Conservation (phyloP, 2,329 filamentous ascomycete genomes). For the Fusarium citri region DNA sequence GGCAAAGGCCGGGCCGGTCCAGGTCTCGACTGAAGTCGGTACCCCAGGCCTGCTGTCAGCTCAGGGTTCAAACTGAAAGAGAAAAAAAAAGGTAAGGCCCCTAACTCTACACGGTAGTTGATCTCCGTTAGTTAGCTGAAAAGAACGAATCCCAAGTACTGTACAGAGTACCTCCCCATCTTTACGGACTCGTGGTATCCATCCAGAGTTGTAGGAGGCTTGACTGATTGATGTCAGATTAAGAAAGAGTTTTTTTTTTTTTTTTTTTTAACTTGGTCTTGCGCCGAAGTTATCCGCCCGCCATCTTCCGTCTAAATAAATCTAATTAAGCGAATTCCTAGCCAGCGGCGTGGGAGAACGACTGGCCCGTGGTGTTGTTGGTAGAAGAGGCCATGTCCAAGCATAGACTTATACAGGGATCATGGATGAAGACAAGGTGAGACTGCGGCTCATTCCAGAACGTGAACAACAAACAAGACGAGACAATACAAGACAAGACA, state of each 20-base stretch:
- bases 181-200: constrained; percentile 2
- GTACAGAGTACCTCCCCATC: not conserved
- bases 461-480: constrained; percentile 1
- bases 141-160: constrained; percentile 2
- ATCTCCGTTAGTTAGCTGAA: constrained; percentile 31
- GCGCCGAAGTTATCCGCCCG: constrained; percentile 26
- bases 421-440: constrained; percentile 28
- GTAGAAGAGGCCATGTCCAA: constrained; percentile 16
- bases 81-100: not conserved
- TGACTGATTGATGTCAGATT: not conserved
- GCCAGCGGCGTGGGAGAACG: constrained; percentile 42
- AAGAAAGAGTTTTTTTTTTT: not conserved
- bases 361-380: constrained; percentile 44
- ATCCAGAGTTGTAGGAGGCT: not conserved
- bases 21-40: constrained; percentile 3
- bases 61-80: not conserved
- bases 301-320: not conserved
- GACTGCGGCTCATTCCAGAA: constrained; percentile 17
- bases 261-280: not conserved
- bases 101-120: constrained; percentile 20
- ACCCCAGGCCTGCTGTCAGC: constrained; percentile 9
- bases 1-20: not conserved
- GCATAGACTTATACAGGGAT: constrained; percentile 14
- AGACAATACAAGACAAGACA: not conserved
- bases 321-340: constrained; percentile 17